Evolutionary conservation across 352 stramenopile genomes (phyloP).

Genomic region (Globisporangium iwayamae): DNA sequence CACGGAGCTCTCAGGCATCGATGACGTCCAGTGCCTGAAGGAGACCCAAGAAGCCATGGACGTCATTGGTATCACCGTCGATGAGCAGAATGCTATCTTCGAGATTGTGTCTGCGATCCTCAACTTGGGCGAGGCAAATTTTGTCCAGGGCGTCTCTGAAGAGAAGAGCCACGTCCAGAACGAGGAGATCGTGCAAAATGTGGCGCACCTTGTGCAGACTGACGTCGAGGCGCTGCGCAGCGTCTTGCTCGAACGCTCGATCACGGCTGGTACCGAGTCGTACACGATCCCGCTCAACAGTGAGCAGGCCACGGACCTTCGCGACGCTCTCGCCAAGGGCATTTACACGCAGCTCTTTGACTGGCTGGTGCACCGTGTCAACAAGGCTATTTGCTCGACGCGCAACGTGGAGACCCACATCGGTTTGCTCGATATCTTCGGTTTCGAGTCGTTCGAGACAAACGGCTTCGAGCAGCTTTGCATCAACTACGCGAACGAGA

Average conservation of each 20-base stretch:
- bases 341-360: constrained; percentile 96
- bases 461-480: constrained; percentile 95
- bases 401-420: constrained; percentile 81
- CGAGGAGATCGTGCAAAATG: constrained; percentile 50
- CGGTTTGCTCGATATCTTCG: constrained; percentile 94
- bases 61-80: constrained; percentile 87
- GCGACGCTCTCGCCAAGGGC: constrained; percentile 95
- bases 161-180: constrained; percentile 61
- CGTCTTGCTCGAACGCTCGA: constrained; percentile 88
- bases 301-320: constrained; percentile 86
- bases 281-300: constrained; percentile 90
- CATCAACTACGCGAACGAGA: constrained; percentile 97
- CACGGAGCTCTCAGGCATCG: constrained; percentile 54
- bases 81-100: constrained; percentile 91
- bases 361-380: constrained; percentile 92
- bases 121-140: constrained; percentile 95
- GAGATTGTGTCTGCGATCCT: constrained; percentile 95
- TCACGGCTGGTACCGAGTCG: constrained; percentile 91
- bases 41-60: constrained; percentile 88
- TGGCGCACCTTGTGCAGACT: constrained; percentile 56
- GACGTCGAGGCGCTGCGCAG: constrained; percentile 70
- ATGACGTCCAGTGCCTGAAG: constrained; percentile 66
- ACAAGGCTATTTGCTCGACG: constrained; percentile 77
- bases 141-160: constrained; percentile 55
- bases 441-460: constrained; percentile 92